phyloP scores from a whole-genome alignment of 768 basidiomycete species.

The Pluteus cervinus region DNA sequence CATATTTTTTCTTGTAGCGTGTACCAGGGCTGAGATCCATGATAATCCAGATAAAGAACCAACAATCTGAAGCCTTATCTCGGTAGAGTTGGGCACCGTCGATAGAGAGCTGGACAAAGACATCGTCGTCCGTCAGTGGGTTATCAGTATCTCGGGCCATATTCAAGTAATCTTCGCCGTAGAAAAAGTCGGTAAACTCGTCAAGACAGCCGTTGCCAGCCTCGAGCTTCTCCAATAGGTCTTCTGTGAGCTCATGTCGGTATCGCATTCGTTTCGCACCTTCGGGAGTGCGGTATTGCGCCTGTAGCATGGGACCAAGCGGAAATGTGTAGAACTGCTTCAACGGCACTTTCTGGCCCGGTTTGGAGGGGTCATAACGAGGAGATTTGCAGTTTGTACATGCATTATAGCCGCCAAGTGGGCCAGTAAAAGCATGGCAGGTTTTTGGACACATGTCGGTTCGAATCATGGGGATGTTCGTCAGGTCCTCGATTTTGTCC shows the following conservation, averaged over 20 bases:
- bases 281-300: slow-evolving; percentile 12
- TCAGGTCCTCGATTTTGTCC: not conserved
- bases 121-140: slow-evolving; percentile 19
- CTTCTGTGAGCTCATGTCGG: slow-evolving; percentile 7
- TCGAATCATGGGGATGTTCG: not conserved
- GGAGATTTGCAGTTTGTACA: not conserved
- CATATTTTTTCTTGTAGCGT: slow-evolving; percentile 24
- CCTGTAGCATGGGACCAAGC: slow-evolving; percentile 30
- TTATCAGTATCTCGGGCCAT: slow-evolving; percentile 15
- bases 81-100: slow-evolving; percentile 36
- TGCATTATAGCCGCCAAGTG: not conserved
- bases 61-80: slow-evolving; percentile 26
- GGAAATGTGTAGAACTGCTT: slow-evolving; percentile 23
- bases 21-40: slow-evolving; percentile 21
- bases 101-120: slow-evolving; percentile 27
- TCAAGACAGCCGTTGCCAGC: not conserved
- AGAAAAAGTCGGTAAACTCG: slow-evolving; percentile 17
- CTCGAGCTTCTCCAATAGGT: slow-evolving; percentile 4
- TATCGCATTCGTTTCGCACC: slow-evolving; percentile 14
- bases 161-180: slow-evolving; percentile 20
- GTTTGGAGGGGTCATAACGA: not conserved
- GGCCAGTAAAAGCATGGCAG: slow-evolving; percentile 2
- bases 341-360: not conserved
- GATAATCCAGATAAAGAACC: slow-evolving; percentile 32
- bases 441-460: slow-evolving; percentile 2